Evolutionary conservation across 2,329 filamentous ascomycete species (phyloP), one percentile per base, ranked within the genome.

Genomic region (Talaromyces sp.): DNA sequence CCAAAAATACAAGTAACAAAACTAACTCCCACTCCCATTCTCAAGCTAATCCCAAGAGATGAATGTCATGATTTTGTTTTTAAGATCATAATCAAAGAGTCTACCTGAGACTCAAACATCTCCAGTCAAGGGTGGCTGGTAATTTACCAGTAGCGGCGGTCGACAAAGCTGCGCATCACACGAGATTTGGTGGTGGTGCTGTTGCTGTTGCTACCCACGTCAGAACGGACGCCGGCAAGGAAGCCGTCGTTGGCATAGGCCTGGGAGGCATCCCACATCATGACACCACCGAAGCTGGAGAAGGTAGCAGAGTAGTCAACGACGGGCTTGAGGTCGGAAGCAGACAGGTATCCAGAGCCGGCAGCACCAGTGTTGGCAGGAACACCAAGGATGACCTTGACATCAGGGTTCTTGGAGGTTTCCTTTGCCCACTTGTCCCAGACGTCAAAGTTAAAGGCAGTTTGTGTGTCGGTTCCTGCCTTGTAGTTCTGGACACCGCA

Each of bases 231-330:
- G 42, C 76, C 70, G 30, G 74, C 72, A 59, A 88, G 74, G 70
- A 86, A 87, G 1, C 84, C 85, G 1, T 66, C 36, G 72, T 89
- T 88, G n/a, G 75, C 73, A 65, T 82, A 86, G 1, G 83, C 79
- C 75, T 88, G 85, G 33, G 79, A 83, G 74, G 83, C 83, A 72
- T 90, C 87, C 87, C 87, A 89, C 76, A 89, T 79, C 87, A 89
- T 89, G 31, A 87, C 81, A 33, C 87, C 87, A 7, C 86, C 87
- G 67, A 89, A 89, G 72, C 81, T 87, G 3, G 76, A 72, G 68
- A 82, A 89, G 47, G 74, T 70, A 73, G 82, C 82, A 52, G 75
- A 79, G 68, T 84, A 88, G 36, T 78, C 61, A 64, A 89, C 80
- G 34, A 87, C 78, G 5, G 75, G 69, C 23, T 70, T 73, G 44